Percentiles rank a stretch among this genome's conserved stretches.
Evolutionary conservation across 2,329 filamentous ascomycete species (phyloP).

Genomic region (Penicillium sp.): DNA sequence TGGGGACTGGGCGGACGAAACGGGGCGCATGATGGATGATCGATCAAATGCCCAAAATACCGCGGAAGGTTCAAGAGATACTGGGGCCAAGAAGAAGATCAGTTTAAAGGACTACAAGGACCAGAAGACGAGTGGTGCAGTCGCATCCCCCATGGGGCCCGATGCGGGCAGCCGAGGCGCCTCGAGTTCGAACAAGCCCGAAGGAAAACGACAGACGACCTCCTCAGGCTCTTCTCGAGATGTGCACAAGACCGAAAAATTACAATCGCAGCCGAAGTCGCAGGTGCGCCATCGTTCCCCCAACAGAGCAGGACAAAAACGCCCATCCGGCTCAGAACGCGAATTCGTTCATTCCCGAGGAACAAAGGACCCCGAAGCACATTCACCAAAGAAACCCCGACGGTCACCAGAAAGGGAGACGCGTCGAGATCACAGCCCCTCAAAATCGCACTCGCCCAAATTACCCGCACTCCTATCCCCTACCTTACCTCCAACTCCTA

Average conservation of each 20-base stretch:
- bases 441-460: conserved; percentile 26
- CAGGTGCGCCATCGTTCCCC: conserved; percentile 15
- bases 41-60: conserved; percentile 39
- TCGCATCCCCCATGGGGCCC: conserved; percentile 27
- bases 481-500: conserved; percentile 46
- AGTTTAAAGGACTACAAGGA: conserved; percentile 63
- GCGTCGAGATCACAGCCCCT: conserved; percentile 26
- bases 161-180: conserved; percentile 19
- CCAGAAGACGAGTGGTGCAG: conserved; percentile 47
- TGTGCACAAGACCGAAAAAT: conserved; percentile 14
- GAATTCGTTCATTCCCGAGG: conserved; percentile 17
- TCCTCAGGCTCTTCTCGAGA: conserved; percentile 20
- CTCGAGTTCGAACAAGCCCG: conserved; percentile 16
- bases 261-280: conserved; percentile 13
- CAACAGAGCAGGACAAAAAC: conserved; percentile 29
- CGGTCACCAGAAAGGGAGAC: conserved; percentile 36
- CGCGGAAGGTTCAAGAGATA: conserved; percentile 43
- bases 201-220: conserved; percentile 22
- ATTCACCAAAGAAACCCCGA: conserved; percentile 42
- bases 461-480: conserved; percentile 42
- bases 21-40: conserved; percentile 48
- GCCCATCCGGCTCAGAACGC: conserved; percentile 24
- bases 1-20: conserved; percentile 56
- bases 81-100: conserved; percentile 61
- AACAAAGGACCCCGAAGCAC: conserved; percentile 24